Percentiles rank a stretch among this genome's conserved stretches.
These are phyloP conservation scores for Phytomonas serpens DNA, from an alignment of 208 protist species.

Conservation along the genomic window DNA sequence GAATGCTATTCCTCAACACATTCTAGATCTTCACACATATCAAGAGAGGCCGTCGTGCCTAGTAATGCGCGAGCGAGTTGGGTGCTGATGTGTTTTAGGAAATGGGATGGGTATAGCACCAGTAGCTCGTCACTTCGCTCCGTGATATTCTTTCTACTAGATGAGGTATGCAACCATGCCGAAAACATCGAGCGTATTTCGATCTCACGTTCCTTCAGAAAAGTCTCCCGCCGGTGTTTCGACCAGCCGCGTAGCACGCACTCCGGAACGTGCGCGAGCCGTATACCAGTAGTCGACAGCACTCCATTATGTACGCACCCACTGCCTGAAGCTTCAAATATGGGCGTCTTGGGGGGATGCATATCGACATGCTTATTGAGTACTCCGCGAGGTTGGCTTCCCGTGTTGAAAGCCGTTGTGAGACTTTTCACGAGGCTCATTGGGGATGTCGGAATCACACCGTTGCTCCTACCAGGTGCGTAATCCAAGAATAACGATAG, in stretches of 20 bases:
- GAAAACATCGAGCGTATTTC: constrained; percentile 11
- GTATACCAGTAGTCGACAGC: constrained; percentile 7
- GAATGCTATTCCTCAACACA: constrained; percentile 14
- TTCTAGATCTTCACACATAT: constrained; percentile 76
- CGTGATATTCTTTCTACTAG: not conserved
- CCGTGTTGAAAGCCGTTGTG: no score
- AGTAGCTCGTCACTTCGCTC: constrained; percentile 12
- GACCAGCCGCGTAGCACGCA: constrained; percentile 14
- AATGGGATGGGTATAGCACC: constrained; percentile 51
- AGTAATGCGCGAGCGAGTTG: constrained; percentile 43
- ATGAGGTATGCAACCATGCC: constrained; percentile 9
- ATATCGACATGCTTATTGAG: no score
- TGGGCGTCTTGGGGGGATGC: no score
- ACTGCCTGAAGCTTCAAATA: no score
- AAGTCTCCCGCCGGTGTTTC: not conserved
- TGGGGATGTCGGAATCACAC: no score
- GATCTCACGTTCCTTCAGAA: not conserved
- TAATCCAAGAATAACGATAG: no score
- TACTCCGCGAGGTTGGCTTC: no score
- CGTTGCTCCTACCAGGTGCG: no score
- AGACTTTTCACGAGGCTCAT: no score
- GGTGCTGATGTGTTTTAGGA: constrained; percentile 59
- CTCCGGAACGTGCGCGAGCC: constrained; percentile 18
- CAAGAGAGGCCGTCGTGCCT: constrained; percentile 44
- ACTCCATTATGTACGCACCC: not conserved